A percentile compares a stretch with the other conserved stretches of the same genome.
phyloP scores from a whole-genome alignment of 1,284 basidiomycete genomes.

The Entoloma clypeatum region DNA sequence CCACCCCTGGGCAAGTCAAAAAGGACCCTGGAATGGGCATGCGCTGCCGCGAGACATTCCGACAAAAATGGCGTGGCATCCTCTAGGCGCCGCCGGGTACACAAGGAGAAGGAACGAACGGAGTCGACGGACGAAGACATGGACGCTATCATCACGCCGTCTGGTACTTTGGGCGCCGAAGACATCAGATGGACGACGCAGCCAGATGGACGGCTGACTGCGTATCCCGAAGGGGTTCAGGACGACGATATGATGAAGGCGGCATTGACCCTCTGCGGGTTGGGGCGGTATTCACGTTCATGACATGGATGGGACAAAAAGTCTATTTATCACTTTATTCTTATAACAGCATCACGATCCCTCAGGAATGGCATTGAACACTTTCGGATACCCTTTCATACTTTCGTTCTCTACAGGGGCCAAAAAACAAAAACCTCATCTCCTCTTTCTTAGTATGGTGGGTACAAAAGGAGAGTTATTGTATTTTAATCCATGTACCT shows the following conservation, averaged over 20 bases:
- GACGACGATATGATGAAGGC: slow-evolving; percentile 65
- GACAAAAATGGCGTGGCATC: slow-evolving; percentile 29
- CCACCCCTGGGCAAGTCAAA: slow-evolving; percentile 43
- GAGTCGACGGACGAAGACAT: slow-evolving; percentile 36
- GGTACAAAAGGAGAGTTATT: too few species aligned
- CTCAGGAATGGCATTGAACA: too few species aligned
- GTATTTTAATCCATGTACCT: too few species aligned
- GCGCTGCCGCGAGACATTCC: slow-evolving; percentile 49
- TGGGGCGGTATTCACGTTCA: slow-evolving; percentile 36
- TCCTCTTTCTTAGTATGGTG: too few species aligned
- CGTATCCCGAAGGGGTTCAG: slow-evolving; percentile 28
- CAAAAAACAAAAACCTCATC: too few species aligned
- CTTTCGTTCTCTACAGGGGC: too few species aligned
- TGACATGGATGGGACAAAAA: slow-evolving; percentile 5
- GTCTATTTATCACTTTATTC: slow-evolving; percentile 15
- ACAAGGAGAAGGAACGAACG: slow-evolving; percentile 15
- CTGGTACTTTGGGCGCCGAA: slow-evolving; percentile 32
- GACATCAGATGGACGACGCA: slow-evolving; percentile 31
- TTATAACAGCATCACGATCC: slow-evolving; percentile 11
- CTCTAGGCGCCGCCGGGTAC: slow-evolving; percentile 1
- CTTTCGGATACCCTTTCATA: too few species aligned
- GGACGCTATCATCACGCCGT: slow-evolving; percentile 38
- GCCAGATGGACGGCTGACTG: slow-evolving; percentile 15
- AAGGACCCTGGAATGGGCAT: slow-evolving; percentile 70
- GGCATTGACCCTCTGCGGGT: slow-evolving; percentile 56